Conservation (phyloP, 768 basidiomycete species). For the Lyophyllum shimeji region DNA sequence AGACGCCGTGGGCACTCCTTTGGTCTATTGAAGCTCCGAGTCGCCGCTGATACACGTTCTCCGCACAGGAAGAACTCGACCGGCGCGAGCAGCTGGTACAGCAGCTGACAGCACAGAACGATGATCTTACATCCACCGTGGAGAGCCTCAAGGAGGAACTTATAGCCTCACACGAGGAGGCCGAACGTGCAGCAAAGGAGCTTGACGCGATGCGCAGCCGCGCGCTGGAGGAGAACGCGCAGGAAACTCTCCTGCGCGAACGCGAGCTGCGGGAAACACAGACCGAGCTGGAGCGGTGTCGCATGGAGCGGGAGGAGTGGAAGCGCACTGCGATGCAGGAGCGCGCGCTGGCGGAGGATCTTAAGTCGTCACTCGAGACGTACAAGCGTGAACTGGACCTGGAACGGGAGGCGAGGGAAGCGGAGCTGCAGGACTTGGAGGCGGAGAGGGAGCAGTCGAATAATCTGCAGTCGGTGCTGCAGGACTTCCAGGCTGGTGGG, state of each 20-base stretch:
- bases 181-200: conserved; percentile 66
- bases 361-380: conserved; percentile 52
- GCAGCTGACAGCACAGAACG: conserved; percentile 74
- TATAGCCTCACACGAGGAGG: conserved; percentile 71
- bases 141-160: conserved; percentile 83
- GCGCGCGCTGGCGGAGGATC: conserved; percentile 69
- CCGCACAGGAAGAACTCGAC: conserved; percentile 93
- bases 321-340: conserved; percentile 56
- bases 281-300: conserved; percentile 83
- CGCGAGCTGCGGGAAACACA: conserved; percentile 79
- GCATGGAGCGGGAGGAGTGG: conserved; percentile 74
- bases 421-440: conserved; percentile 57
- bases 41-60: conserved; percentile 16
- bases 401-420: conserved; percentile 57
- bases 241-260: conserved; percentile 71
- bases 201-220: conserved; percentile 66
- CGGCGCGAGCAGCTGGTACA: conserved; percentile 83
- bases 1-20: conserved; percentile 74
- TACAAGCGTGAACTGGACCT: conserved; percentile 67
- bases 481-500: conserved; percentile 90
- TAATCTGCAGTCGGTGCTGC: conserved; percentile 90
- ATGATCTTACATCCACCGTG: conserved; percentile 67
- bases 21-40: background rate
- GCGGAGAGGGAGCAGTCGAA: conserved; percentile 69
- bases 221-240: conserved; percentile 64